Percentiles rank a stretch among this genome's conserved stretches.
These are phyloP conservation scores for Alternaria infectoria DNA, from an alignment of 2,329 filamentous ascomycete species.

Conservation along the genomic window DNA sequence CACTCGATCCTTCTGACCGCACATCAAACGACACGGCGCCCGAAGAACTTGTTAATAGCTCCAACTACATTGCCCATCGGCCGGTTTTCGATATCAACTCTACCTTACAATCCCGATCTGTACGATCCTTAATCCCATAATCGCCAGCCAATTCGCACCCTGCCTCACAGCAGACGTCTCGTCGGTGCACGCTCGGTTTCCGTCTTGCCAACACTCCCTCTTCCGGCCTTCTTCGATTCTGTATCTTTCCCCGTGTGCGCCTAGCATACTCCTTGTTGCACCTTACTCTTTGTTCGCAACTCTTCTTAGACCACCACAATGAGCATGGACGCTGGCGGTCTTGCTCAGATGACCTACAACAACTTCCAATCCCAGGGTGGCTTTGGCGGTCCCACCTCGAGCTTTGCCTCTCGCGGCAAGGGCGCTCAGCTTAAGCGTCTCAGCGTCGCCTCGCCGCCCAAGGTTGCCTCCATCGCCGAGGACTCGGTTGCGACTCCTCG, in stretches of 20 bases:
- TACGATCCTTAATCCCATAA: constrained; percentile 52
- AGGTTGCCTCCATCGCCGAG: constrained; percentile 70
- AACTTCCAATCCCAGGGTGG: constrained; percentile 67
- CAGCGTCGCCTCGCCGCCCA: constrained; percentile 74
- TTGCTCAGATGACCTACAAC: constrained; percentile 98
- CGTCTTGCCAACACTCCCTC: constrained; percentile 31
- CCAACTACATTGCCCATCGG: constrained; percentile 46
- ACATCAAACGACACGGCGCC: constrained; percentile 24
- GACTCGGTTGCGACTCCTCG: constrained; percentile 75
- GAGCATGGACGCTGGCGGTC: constrained; percentile 95
- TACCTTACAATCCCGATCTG: constrained; percentile 40
- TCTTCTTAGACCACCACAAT: constrained; percentile 40
- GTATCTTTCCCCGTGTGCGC: constrained; percentile 37
- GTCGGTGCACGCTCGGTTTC: constrained; percentile 17
- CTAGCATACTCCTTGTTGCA: constrained; percentile 38
- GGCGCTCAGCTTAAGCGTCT: constrained; percentile 89
- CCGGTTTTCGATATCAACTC: constrained; percentile 42
- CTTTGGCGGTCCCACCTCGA: constrained; percentile 76
- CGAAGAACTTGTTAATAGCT: constrained; percentile 44
- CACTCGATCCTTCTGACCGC: constrained; percentile 22
- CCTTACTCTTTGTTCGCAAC: constrained; percentile 38
- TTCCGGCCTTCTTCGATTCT: constrained; percentile 38
- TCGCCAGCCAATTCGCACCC: constrained; percentile 32
- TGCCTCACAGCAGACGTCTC: constrained; percentile 30
- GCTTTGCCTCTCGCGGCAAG: constrained; percentile 85